Percentiles rank a stretch among this genome's conserved stretches.
Conservation (phyloP, 306 rosid species). For the Astragalus membranaceus region DNA sequence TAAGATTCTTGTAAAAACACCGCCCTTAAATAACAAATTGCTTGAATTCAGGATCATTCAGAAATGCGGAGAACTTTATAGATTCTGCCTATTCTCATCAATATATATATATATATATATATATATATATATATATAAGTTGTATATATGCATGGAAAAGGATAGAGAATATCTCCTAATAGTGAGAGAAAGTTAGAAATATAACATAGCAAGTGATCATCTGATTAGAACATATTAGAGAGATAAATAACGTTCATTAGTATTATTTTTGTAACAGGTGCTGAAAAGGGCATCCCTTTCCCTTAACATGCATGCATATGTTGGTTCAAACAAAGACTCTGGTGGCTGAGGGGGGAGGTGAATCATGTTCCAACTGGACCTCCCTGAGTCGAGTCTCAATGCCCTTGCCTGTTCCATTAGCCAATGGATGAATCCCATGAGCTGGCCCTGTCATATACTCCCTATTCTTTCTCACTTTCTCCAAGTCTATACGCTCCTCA, state of each 20-base stretch:
- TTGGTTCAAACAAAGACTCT: constrained; percentile 37
- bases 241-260: too few species aligned
- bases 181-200: too few species aligned
- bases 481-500: constrained; percentile 34
- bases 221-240: too few species aligned
- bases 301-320: too few species aligned
- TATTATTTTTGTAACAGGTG: neutral
- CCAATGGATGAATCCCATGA: constrained; percentile 65
- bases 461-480: constrained; percentile 49
- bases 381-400: constrained; percentile 54
- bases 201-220: too few species aligned
- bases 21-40: neutral
- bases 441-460: constrained; percentile 51
- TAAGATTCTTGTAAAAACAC: neutral
- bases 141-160: too few species aligned
- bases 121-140: too few species aligned
- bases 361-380: constrained; percentile 14
- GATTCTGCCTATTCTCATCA: neutral
- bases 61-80: neutral
- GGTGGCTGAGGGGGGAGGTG: neutral
- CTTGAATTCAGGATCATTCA: neutral
- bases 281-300: neutral
- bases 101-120: too few species aligned
- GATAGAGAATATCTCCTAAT: too few species aligned
- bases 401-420: constrained; percentile 68